These are phyloP conservation scores for Cladosporium sp. DNA, from an alignment of 2,329 filamentous ascomycete genomes.

Conservation along the genomic window DNA sequence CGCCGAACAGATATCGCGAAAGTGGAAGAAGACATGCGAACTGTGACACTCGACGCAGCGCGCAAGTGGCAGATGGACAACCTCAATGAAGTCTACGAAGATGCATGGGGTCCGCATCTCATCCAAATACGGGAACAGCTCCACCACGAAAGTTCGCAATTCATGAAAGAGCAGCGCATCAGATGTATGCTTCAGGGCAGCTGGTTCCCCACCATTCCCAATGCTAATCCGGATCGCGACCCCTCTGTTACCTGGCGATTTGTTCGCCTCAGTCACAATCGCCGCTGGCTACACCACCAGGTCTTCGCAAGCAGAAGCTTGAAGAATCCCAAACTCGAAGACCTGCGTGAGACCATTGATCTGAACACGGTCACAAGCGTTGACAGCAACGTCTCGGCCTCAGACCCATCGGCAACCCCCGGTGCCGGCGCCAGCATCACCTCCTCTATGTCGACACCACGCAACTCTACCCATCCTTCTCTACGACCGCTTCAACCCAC, in stretches of 20 bases:
- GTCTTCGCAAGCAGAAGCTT: slow-evolving; percentile 70
- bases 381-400: slow-evolving; percentile 83
- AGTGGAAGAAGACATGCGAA: slow-evolving; percentile 83
- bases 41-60: slow-evolving; percentile 77
- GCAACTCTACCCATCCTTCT: slow-evolving; percentile 22
- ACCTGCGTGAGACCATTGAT: slow-evolving; percentile 79
- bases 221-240: slow-evolving; percentile 41
- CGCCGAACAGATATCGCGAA: slow-evolving; percentile 83
- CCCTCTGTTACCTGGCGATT: slow-evolving; percentile 68
- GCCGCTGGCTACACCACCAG: slow-evolving; percentile 85
- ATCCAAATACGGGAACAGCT: slow-evolving; percentile 87
- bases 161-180: slow-evolving; percentile 95
- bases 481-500: slow-evolving; percentile 44
- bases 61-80: slow-evolving; percentile 92
- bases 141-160: slow-evolving; percentile 87
- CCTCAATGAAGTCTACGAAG: slow-evolving; percentile 86
- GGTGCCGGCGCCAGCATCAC: slow-evolving; percentile 37
- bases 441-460: slow-evolving; percentile 31
- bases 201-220: slow-evolving; percentile 72
- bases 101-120: slow-evolving; percentile 89
- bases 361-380: slow-evolving; percentile 87
- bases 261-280: slow-evolving; percentile 85
- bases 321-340: slow-evolving; percentile 68
- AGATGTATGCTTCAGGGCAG: slow-evolving; percentile 83
- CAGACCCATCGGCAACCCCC: slow-evolving; percentile 53